Conservation (phyloP, 2,329 filamentous ascomycete species). For the Parastagonospora nodorum region DNA sequence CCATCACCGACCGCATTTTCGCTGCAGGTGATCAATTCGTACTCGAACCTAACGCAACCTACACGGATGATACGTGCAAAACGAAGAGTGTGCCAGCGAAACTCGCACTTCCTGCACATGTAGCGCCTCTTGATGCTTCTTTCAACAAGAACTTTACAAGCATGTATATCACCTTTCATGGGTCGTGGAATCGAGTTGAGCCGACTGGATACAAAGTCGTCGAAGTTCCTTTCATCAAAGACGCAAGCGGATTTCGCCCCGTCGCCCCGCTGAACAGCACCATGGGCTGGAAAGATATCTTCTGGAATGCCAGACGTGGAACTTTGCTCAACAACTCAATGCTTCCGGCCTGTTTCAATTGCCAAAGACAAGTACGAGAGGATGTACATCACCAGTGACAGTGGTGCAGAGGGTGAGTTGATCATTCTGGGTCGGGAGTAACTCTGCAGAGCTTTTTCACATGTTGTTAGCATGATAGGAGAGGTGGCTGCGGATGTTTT, state of each 20-base stretch:
- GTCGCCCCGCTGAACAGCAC: conserved; percentile 11
- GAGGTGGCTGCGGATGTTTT: too few species aligned
- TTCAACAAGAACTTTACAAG: conserved; percentile 30
- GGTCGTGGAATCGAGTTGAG: conserved; percentile 32
- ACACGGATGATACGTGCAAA: conserved; percentile 30
- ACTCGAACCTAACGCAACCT: conserved; percentile 35
- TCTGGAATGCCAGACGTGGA: conserved; percentile 29
- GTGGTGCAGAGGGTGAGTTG: conserved; percentile 32
- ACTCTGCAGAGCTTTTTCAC: not conserved
- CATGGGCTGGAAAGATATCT: conserved; percentile 25
- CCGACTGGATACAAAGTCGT: conserved; percentile 33
- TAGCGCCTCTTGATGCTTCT: conserved; percentile 32
- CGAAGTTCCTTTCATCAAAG: conserved; percentile 23
- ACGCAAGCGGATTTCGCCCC: conserved; percentile 15
- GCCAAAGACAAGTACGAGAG: conserved; percentile 28
- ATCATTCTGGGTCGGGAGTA: conserved; percentile 29
- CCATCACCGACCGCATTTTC: conserved; percentile 30
- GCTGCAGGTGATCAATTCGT: conserved; percentile 36
- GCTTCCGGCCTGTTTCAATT: conserved; percentile 37
- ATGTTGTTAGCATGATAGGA: too few species aligned
- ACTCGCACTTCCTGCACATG: conserved; percentile 30
- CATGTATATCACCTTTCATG: conserved; percentile 37
- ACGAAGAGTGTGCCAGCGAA: conserved; percentile 18
- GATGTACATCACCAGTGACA: conserved; percentile 39
- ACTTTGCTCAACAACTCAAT: conserved; percentile 33